Base-by-base conservation (phyloP, 2,329 filamentous ascomycete genomes). In the Penicillium sp. region DNA sequence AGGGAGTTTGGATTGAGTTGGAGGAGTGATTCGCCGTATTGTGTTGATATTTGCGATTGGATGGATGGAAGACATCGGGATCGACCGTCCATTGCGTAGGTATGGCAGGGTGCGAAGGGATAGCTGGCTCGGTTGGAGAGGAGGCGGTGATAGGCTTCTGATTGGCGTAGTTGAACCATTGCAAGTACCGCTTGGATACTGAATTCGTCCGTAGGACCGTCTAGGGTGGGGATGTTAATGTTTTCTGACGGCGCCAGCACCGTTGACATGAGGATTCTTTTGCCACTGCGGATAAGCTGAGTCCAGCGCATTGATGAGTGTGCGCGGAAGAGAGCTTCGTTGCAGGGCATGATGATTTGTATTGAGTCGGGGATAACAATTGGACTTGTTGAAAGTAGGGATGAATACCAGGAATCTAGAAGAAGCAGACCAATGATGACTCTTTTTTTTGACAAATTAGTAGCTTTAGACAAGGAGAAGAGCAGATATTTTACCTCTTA, bases 1-100 rank as follows among this genome's bases (percentile, higher is more conserved):
- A 78, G 67, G 4, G 79, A 78, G 50, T 83, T 84, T 2, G 81
- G 74, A 51, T 81, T 80, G 25, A 80, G 72, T 2, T 70, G 72
- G 14, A 76, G 67, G 3, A 81, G 70, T 1, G 73, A 70, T 23
- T 78, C 74, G 31, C 77, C 74, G 35, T 81, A 81, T 23, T 61
- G 64, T 42, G 56, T 66, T 23, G 63, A 62, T 4, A 73, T 65
- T 43, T 75, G 70, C 8, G 69, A 58, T 54, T 74, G 72, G 6
- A 75, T 64, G 0, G 65, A 66, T 25, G 71, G 67, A n/a, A 75
- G 64, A 26, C 71, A 74, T 37, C 77, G 72, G 19, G 80, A 80
- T 29, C 78, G 74, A 1, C 73, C 68, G 57, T 84, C 81, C 65
- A 80, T 78, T 9, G 76, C 72, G 61, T 81, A 83, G 3, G 78